These are phyloP conservation scores for Coemansia sp. DNA, from an alignment of 192 early-diverging fungal genomes.

Conservation along the genomic window DNA sequence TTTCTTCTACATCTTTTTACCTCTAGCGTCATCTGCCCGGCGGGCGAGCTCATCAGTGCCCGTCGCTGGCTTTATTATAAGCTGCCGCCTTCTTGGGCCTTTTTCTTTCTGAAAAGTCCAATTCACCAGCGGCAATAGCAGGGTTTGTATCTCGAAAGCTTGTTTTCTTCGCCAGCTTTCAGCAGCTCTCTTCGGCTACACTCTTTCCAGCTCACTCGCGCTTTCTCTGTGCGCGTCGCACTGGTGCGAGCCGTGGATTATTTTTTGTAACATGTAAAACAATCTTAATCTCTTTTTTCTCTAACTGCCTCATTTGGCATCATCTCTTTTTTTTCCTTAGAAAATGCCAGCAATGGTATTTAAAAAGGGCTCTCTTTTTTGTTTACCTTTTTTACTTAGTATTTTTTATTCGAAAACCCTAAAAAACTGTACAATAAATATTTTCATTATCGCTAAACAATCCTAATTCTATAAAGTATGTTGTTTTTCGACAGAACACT, in stretches of 20 bases:
- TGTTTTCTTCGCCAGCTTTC: not conserved
- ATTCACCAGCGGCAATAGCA: not conserved
- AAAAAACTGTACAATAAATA: conserved; percentile 43
- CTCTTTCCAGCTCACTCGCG: not conserved
- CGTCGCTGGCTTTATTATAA: too few relatives aligned
- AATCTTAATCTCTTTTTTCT: not conserved
- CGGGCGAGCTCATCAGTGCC: too few relatives aligned
- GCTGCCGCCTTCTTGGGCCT: not conserved
- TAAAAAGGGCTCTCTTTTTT: not conserved
- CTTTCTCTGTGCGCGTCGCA: not conserved
- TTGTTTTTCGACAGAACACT: too few relatives aligned
- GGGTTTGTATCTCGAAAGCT: not conserved
- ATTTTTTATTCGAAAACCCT: conserved; percentile 11
- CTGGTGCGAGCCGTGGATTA: not conserved
- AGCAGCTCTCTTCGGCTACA: not conserved
- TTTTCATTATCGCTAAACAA: not conserved
- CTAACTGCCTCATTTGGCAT: not conserved
- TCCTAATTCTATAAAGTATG: too few relatives aligned
- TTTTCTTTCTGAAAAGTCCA: not conserved
- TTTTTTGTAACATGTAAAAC: conserved; percentile 4
- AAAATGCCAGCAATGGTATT: not conserved
- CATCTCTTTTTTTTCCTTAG: not conserved
- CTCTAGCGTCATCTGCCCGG: conserved; percentile 1
- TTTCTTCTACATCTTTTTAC: not conserved
- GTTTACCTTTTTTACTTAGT: not conserved